Evolutionary conservation across 2,329 filamentous ascomycete genomes (phyloP).

Genomic region (Aspergillus thermomutatus): DNA sequence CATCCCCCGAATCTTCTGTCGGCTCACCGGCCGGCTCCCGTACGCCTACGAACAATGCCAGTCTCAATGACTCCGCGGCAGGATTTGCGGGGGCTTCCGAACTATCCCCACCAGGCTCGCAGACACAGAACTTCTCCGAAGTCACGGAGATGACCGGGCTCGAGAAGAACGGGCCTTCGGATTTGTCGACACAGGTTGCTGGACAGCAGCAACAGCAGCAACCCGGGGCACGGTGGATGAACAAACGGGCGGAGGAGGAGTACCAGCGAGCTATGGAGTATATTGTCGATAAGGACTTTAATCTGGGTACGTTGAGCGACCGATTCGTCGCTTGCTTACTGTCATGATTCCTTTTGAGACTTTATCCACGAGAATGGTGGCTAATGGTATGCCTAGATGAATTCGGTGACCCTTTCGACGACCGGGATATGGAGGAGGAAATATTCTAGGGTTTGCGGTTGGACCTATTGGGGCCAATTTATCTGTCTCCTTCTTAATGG

Average conservation of each 20-base stretch:
- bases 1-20: conserved; percentile 44
- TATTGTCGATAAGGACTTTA: conserved; percentile 53
- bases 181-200: not conserved
- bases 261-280: conserved; percentile 48
- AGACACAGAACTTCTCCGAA: conserved; percentile 24
- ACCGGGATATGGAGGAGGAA: conserved; percentile 34
- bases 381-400: conserved; percentile 31
- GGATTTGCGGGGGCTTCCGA: conserved; percentile 37
- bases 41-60: conserved; percentile 37
- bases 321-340: not conserved
- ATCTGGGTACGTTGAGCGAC: conserved; percentile 36
- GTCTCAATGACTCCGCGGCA: conserved; percentile 19
- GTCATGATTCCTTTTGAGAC: not conserved
- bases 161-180: not conserved
- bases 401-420: conserved; percentile 47
- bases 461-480: not conserved
- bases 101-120: conserved; percentile 55
- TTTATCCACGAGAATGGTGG: not conserved
- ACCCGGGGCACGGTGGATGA: conserved; percentile 53
- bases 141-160: not conserved
- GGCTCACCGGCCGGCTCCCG: conserved; percentile 36
- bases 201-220: conserved; percentile 18
- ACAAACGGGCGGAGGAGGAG: conserved; percentile 57
- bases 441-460: conserved; percentile 7
- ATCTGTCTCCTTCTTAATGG: not conserved